Conservation (phyloP, 2,329 filamentous ascomycete genomes). For the Pyrenochaeta sp. region DNA sequence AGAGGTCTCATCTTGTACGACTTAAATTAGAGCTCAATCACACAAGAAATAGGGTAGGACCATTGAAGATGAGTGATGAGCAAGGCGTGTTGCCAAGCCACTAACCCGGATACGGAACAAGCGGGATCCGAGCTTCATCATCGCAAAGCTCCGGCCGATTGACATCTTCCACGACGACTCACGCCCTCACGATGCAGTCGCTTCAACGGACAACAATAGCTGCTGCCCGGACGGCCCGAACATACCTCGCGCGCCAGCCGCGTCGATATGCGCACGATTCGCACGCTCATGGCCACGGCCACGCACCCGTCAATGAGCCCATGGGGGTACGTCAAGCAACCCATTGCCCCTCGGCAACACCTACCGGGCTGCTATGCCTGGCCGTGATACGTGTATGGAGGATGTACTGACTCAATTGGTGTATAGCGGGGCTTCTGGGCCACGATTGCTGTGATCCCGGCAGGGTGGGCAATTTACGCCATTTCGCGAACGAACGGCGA, state of each 20-base stretch:
- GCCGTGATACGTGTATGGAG: neutral
- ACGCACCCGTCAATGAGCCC: constrained; percentile 56
- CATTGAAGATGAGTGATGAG: constrained; percentile 14
- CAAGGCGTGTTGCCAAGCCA: constrained; percentile 20
- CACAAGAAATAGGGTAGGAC: constrained; percentile 2
- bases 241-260: constrained; percentile 46
- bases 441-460: constrained; percentile 56
- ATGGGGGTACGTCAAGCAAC: constrained; percentile 58
- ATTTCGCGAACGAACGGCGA: constrained; percentile 51
- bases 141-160: constrained; percentile 22
- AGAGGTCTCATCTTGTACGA: neutral
- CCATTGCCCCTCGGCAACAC: constrained; percentile 18
- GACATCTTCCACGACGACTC: constrained; percentile 26
- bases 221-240: constrained; percentile 51
- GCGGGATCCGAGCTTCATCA: constrained; percentile 39
- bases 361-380: neutral
- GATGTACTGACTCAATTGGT: constrained; percentile 32
- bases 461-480: constrained; percentile 55
- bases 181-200: constrained; percentile 53
- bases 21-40: neutral
- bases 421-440: constrained; percentile 58
- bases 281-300: constrained; percentile 45
- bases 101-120: constrained; percentile 20
- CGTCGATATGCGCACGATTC: constrained; percentile 53
- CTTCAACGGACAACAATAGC: constrained; percentile 54